These are phyloP conservation scores for Lagenidium sp. DNA, from an alignment of 352 stramenopile species.

Conservation along the genomic window DNA sequence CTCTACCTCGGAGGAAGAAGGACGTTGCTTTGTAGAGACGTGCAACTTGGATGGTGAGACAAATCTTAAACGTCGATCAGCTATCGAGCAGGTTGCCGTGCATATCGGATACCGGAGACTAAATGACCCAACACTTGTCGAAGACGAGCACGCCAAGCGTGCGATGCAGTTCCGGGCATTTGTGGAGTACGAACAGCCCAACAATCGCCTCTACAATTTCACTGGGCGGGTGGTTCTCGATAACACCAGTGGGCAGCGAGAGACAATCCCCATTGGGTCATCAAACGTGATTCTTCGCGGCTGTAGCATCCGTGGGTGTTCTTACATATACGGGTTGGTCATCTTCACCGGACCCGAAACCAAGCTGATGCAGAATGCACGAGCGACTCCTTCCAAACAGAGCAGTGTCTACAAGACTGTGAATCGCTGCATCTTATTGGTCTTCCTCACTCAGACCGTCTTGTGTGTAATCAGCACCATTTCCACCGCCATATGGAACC, in stretches of 20 bases:
- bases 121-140: constrained; percentile 32
- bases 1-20: constrained; percentile 64
- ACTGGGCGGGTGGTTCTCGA: constrained; percentile 36
- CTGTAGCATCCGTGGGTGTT: constrained; percentile 45
- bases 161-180: constrained; percentile 26
- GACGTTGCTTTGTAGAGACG: constrained; percentile 88
- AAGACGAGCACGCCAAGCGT: constrained; percentile 25
- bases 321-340: constrained; percentile 64
- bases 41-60: constrained; percentile 93
- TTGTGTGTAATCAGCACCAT: constrained; percentile 64
- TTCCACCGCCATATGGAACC: constrained; percentile 36
- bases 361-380: constrained; percentile 78
- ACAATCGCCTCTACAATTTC: constrained; percentile 73
- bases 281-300: constrained; percentile 84
- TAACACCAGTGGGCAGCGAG: constrained; percentile 13
- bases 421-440: constrained; percentile 58
- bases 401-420: constrained; percentile 65
- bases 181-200: constrained; percentile 72
- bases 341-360: constrained; percentile 89
- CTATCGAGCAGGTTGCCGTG: constrained; percentile 42
- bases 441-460: constrained; percentile 50
- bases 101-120: constrained; percentile 47
- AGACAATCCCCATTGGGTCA: constrained; percentile 34
- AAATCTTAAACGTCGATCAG: constrained; percentile 84
- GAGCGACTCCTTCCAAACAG: constrained; percentile 55